Conservation (phyloP, 495 filamentous ascomycete species). For the Glonium stellatum region DNA sequence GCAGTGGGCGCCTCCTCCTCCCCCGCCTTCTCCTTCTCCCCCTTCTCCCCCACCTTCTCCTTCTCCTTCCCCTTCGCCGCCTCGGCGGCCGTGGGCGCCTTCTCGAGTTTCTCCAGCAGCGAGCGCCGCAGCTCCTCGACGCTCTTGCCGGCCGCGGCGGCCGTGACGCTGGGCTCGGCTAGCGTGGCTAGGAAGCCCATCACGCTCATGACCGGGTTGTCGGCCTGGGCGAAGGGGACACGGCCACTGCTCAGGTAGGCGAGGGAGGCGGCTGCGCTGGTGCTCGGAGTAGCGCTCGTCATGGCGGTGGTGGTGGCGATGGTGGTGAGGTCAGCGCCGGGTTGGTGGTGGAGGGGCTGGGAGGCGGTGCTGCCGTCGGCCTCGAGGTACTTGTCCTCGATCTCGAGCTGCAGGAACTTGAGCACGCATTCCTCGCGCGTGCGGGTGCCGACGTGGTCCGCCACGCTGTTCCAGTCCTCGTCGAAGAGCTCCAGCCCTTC, state of each 20-base stretch:
- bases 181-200: conserved; percentile 86
- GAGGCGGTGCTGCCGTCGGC: conserved; percentile 41
- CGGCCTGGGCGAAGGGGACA: conserved; percentile 76
- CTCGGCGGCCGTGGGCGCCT: conserved; percentile 38
- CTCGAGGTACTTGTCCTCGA: conserved; percentile 41
- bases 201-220: conserved; percentile 94
- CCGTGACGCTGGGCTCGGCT: conserved; percentile 78
- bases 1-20: conserved; percentile 19
- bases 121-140: conserved; percentile 75
- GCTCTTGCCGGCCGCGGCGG: conserved; percentile 77
- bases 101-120: conserved; percentile 66
- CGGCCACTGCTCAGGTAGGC: conserved; percentile 60
- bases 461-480: conserved; percentile 89
- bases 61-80: conserved; percentile 26
- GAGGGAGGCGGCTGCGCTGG: conserved; percentile 43
- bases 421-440: conserved; percentile 95
- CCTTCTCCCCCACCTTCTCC: conserved; percentile 22
- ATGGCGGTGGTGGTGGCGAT: too few relatives aligned
- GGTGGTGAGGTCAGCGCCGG: too few relatives aligned
- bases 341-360: too few relatives aligned
- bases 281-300: too few relatives aligned
- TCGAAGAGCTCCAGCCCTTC: conserved; percentile 87
- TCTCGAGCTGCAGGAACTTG: conserved; percentile 71
- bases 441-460: conserved; percentile 81
- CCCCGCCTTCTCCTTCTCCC: conserved; percentile 22